Evolutionary conservation across 495 filamentous ascomycete genomes (phyloP), one percentile per base, ranked within the genome.

Genomic region (Podospora bellae-mahoneyi): DNA sequence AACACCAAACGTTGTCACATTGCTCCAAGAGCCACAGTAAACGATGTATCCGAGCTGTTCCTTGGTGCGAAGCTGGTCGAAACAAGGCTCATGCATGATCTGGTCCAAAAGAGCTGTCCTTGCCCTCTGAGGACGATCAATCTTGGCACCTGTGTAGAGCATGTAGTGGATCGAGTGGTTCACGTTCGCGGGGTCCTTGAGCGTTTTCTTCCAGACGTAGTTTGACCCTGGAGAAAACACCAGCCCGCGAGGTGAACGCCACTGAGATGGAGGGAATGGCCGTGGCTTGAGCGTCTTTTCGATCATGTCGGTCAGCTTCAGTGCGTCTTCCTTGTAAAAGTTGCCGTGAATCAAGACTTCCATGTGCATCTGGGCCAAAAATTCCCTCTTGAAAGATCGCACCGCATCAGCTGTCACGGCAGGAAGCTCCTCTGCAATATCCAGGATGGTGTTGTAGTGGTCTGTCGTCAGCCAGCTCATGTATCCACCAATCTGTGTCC

Each of bases 1-100:
- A 75, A 93, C 97, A 7, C 91, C 91, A 65, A 92, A 89, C 4
- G 90, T 92, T 0, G 90, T 94, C 59, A 86, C 77, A 48, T 84
- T 86, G 65, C 88, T 83, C 58, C 90, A 83, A 15, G 86, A 79
- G 16, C 93, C 92, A 61, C 90, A 94, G 81, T 91, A 97, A 1
- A 99, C 95, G 59, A 98, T 89, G 73, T 99, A 99, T 16, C 95
- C 95, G 9, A 99, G 90, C 78, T 99, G 95, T 77, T 99, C 95
- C 77, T 97, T 97, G 57, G 95, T 97, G 57, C 95, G 88, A 2
- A 99, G 83, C 75, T 94, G 91, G 77, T 99, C 91, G 76, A 98
- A 99, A 27, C 88, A 90, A 19, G 93, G 93, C 82, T 99, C 95
- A 60, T 96, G 90, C 1, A 92, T 89, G 78, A 97, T 87, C 76